A percentile compares a stretch with the other conserved stretches of the same genome.
Conservation (phyloP, 78 protist species). For the Dictyostelium citrinum region DNA sequence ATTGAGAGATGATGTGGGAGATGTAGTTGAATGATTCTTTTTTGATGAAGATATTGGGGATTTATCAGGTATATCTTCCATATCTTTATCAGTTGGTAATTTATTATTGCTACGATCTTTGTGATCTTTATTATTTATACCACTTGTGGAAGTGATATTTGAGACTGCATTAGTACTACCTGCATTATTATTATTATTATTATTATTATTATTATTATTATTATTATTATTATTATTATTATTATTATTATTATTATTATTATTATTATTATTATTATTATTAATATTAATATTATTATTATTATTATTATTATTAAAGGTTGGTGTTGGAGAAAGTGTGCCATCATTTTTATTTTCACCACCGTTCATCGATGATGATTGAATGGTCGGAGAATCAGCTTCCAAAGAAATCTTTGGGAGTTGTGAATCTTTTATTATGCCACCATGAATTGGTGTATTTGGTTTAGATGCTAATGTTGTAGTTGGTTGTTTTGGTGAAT, state of each 20-base stretch:
- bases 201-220: not conserved
- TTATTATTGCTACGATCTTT: not conserved
- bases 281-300: not conserved
- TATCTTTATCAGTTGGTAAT: not conserved
- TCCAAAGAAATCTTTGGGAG: constrained; percentile 32
- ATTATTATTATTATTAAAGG: not conserved
- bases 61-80: not conserved
- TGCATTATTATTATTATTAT: not conserved
- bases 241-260: not conserved
- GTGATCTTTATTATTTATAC: not conserved
- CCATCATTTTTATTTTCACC: not conserved
- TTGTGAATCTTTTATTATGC: constrained; percentile 7
- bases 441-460: not conserved
- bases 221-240: not conserved
- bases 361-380: not conserved
- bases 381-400: constrained; percentile 11
- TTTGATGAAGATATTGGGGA: not conserved
- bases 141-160: not conserved
- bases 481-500: not conserved
- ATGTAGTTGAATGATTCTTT: not conserved
- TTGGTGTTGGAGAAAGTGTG: not conserved
- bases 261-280: not conserved
- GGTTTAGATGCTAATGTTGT: not conserved
- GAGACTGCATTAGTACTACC: not conserved
- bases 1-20: not conserved